phyloP scores from a whole-genome alignment of 176 grass and related monocot genomes.

The Ensete glaucum region DNA sequence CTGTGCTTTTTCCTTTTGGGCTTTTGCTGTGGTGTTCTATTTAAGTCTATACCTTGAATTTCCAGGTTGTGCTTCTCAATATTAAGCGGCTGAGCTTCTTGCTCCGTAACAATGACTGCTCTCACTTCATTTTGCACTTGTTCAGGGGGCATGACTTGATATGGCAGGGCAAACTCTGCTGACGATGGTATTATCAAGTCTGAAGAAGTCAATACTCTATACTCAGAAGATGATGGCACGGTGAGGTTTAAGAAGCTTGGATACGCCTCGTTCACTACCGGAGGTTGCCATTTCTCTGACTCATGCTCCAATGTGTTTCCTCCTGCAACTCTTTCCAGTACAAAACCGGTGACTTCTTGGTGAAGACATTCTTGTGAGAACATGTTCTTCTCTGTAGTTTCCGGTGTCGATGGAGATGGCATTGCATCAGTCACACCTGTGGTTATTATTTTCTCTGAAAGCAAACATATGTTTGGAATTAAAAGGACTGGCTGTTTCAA shows the following conservation, averaged over 20 bases:
- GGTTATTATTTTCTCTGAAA: background rate
- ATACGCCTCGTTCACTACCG: background rate
- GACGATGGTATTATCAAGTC: background rate
- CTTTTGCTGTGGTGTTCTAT: conserved; percentile 46
- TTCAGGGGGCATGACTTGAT: conserved; percentile 21
- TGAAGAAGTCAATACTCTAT: background rate
- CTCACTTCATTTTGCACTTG: conserved; percentile 1
- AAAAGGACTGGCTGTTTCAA: background rate
- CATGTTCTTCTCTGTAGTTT: background rate
- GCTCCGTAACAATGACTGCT: conserved; percentile 10
- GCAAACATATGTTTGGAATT: background rate
- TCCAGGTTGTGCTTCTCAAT: conserved; percentile 11
- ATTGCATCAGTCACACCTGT: background rate
- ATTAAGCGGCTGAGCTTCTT: conserved; percentile 12
- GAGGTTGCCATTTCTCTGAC: background rate
- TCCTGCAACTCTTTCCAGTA: background rate
- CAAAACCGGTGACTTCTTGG: background rate
- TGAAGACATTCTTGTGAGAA: background rate
- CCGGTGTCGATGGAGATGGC: background rate
- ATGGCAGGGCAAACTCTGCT: conserved; percentile 3
- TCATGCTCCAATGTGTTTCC: background rate
- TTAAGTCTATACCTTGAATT: conserved; percentile 41
- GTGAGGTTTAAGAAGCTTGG: background rate
- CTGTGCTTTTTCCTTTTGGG: conserved; percentile 58
- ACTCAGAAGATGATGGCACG: background rate